Evolutionary conservation across 2,329 filamentous ascomycete species (phyloP), one percentile per base, ranked within the genome.

Genomic region (Fusarium anthophilum): DNA sequence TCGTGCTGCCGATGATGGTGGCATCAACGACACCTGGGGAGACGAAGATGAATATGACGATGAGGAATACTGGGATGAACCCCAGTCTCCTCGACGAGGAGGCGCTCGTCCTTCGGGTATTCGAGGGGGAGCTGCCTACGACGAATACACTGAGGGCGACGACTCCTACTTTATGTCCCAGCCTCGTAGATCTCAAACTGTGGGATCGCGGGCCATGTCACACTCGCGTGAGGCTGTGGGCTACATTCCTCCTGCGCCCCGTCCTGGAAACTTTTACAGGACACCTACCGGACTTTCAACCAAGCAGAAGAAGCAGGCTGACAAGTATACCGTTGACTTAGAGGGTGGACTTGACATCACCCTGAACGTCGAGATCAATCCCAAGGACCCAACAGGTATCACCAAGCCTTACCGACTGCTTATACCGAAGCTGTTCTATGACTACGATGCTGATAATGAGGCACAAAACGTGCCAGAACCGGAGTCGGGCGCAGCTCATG

Each of bases 331-430:
- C 15, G 89, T 98, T 67, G 91, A 98, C 79, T 86, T 98, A 1
- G 90, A 96, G 79, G 93, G 92, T 37, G 95, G 94, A 0, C 85
- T 99, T 15, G 95, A 98, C 74, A 92, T 99, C 41, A 93, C 91
- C 57, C 83, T 99, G 48, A 98, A 98, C 77, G 91, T 98, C 71
- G 96, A 99, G 83, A 91, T 98, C 70, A 95, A 92, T 77, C 89
- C 93, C 50, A 91, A 90, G 72, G 95, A 99, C 77, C 96, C 96
- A 2, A 89, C 93, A 0, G 97, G 96, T 20, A 94, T 94, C 73
- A 99, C 96, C 2, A 90, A 91, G 57, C 94, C 95, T 14, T 99
- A 99, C 81, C 88, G 94, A 44, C 84, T 99, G 10, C 87, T 98
- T 4, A 92, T 99, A 10, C 96, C 97, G 17, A 90, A 91, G 60